Conservation (phyloP, 352 stramenopile species). For the Globisporangium mamillatum region DNA sequence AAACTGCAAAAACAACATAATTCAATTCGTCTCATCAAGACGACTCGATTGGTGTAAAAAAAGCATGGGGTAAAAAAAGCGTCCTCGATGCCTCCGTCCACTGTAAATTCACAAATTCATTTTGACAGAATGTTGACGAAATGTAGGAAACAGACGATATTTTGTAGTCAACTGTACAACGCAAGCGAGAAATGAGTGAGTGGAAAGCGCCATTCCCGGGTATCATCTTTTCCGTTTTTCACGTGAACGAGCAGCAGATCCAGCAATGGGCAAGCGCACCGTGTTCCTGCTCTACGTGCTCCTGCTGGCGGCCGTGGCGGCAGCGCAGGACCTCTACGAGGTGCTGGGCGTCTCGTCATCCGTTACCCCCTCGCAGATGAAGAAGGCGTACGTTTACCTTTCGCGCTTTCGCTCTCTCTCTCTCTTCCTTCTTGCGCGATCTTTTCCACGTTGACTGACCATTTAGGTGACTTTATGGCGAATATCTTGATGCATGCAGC, state of each 20-base stretch:
- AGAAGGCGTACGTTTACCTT: slow-evolving; percentile 49
- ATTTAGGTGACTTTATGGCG: background rate
- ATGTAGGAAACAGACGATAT: no score
- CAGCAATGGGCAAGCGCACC: background rate
- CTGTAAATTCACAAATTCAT: no score
- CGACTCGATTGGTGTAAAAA: no score
- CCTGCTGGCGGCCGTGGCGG: slow-evolving; percentile 33
- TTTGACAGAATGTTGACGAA: no score
- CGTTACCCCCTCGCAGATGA: slow-evolving; percentile 55
- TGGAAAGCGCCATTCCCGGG: background rate
- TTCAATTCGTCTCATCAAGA: no score
- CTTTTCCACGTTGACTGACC: background rate
- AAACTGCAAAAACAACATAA: no score
- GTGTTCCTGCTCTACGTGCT: slow-evolving; percentile 33
- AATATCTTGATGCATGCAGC: slow-evolving; percentile 20
- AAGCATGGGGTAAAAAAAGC: no score
- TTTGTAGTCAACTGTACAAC: no score
- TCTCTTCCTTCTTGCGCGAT: background rate
- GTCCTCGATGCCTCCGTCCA: no score
- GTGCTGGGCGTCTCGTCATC: slow-evolving; percentile 56
- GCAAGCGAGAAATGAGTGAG: no score
- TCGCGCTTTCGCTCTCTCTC: no score
- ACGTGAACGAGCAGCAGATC: background rate
- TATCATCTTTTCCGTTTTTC: background rate
- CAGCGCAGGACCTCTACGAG: slow-evolving; percentile 68